A percentile compares a stretch with the other conserved stretches of the same genome.
These are phyloP conservation scores for Grigorovia humatica DNA, from an alignment of 805 yeast species.

Conservation along the genomic window DNA sequence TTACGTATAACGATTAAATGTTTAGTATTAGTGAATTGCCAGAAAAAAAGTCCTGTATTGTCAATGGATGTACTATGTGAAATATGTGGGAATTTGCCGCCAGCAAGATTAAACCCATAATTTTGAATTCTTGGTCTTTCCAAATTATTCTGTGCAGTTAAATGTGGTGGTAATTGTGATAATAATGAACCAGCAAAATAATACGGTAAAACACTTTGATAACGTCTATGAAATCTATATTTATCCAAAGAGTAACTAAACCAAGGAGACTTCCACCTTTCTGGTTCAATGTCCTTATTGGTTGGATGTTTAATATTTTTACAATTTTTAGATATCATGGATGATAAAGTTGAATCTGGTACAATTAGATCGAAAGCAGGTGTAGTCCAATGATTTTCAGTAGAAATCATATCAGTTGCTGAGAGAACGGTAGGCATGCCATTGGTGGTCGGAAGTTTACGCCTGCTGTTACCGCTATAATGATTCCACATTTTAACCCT, in stretches of 20 bases:
- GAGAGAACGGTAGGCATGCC: background rate
- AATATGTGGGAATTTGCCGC: slow-evolving; percentile 39
- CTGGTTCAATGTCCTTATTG: background rate
- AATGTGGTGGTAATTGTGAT: slow-evolving; percentile 27
- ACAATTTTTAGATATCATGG: background rate
- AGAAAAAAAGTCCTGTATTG: background rate
- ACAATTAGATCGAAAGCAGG: background rate
- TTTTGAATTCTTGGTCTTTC: slow-evolving; percentile 46
- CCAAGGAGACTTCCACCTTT: slow-evolving; percentile 13
- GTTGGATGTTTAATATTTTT: background rate
- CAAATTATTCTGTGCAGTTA: slow-evolving; percentile 27
- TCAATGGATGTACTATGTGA: background rate
- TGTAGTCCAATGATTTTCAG: slow-evolving; percentile 1
- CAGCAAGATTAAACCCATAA: slow-evolving; percentile 61
- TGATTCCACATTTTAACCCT: no score
- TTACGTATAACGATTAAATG: slow-evolving; percentile 24
- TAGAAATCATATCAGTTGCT: background rate
- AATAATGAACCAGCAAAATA: slow-evolving; percentile 31
- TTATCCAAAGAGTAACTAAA: slow-evolving; percentile 30
- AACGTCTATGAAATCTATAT: slow-evolving; percentile 39
- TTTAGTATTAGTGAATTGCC: slow-evolving; percentile 11
- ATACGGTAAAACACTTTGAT: slow-evolving; percentile 34
- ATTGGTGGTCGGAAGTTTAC: no score
- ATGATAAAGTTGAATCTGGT: slow-evolving; percentile 1
- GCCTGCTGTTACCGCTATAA: background rate